Conservation (phyloP, 345 rosid genomes). For the Diplotaxis tenuifolia region DNA sequence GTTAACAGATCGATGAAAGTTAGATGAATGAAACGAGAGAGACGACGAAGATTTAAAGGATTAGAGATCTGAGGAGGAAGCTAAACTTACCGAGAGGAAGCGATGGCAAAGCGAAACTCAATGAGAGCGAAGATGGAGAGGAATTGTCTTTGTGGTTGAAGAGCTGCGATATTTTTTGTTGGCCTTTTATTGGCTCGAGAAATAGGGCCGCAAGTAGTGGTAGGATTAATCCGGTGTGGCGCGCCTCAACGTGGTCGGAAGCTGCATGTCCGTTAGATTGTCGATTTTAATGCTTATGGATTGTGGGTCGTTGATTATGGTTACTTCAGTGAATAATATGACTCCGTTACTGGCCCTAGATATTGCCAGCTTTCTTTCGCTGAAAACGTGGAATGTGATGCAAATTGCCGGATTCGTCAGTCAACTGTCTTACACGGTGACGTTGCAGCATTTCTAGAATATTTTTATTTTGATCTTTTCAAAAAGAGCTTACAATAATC, state of each 20-base stretch:
- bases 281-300: not conserved
- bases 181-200: slow-evolving; percentile 38
- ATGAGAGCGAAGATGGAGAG: slow-evolving; percentile 29
- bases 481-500: not conserved
- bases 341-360: slow-evolving; percentile 10
- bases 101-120: slow-evolving; percentile 25
- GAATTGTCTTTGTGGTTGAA: slow-evolving; percentile 16
- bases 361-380: slow-evolving; percentile 6
- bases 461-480: not conserved
- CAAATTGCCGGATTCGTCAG: not conserved
- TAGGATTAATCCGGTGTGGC: not conserved
- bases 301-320: not conserved
- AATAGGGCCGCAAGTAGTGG: slow-evolving; percentile 28
- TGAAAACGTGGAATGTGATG: slow-evolving; percentile 8
- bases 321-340: not conserved
- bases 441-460: not conserved
- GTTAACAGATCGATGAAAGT: not conserved
- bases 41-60: slow-evolving; percentile 11
- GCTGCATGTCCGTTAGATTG: slow-evolving; percentile 7
- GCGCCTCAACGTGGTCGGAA: not conserved
- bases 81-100: slow-evolving; percentile 17
- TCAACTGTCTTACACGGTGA: slow-evolving; percentile 3
- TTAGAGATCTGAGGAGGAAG: slow-evolving; percentile 8
- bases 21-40: not conserved
- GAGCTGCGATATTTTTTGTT: slow-evolving; percentile 12